Evolutionary conservation across 495 filamentous ascomycete species (phyloP), one percentile per base, ranked within the genome.

Genomic region (Penicillium cosmopolitanum): DNA sequence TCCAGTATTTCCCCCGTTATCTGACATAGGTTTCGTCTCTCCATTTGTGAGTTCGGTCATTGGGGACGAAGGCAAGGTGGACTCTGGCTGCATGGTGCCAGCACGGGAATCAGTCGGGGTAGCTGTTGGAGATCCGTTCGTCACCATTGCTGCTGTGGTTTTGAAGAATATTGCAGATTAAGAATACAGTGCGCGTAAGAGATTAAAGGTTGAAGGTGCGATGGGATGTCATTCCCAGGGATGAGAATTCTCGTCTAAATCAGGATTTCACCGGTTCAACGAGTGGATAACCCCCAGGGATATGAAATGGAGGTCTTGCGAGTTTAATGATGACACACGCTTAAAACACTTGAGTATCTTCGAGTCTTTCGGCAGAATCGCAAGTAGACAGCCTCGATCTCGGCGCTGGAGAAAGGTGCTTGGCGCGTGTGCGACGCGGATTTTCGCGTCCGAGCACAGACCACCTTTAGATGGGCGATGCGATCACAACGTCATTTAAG

Each of bases 1-100:
- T 19, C 55, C 51, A 18, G 51, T 34, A n/a, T 56, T 47, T n/a
- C 19, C 38, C 16, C 59, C 60, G 15, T 56, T 54, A 31, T 61
- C 56, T 9, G 57, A 31, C 6, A 38, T 18, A 18, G 57, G 34
- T 51, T 68, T 72, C 15, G 50, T 56, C 34, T 70, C 69, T 35
- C 57, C 62, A 34, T 58, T 60, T 15, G 48, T 55, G 12, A 62
- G 58, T 25, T 65, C 66, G 2, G 66, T 70, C 58, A 63, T 62
- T 12, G 79, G 78, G 6, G 80, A 78, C 2, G 80, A 82, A 2
- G 80, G 73, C 18, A 69, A 71, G 31, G 79, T 81, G 1, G 81
- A 82, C 19, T 73, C 64, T 12, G 66, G 69, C 34, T 66, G 69
- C 16, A 53, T 51, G n/a, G 70, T 70, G 6, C 68, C 72, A 42